A percentile compares a stretch with the other conserved stretches of the same genome.
phyloP scores from a whole-genome alignment of 2,329 filamentous ascomycete genomes.

The Penicillium sp. region DNA sequence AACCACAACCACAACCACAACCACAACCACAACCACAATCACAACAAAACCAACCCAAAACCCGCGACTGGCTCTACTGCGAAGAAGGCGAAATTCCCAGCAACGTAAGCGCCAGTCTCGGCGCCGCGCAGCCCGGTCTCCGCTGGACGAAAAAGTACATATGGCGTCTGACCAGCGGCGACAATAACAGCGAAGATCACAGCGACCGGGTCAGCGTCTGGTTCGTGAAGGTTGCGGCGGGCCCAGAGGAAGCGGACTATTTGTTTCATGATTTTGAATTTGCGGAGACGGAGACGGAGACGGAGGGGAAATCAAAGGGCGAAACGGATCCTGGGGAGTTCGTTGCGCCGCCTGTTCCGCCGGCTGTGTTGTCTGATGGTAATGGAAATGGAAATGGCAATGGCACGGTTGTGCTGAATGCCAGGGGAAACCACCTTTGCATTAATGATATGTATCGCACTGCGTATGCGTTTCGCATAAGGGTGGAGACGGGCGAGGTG shows the following conservation, averaged over 20 bases:
- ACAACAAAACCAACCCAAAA: slow-evolving; percentile 20
- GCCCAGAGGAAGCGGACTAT: slow-evolving; percentile 39
- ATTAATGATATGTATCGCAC: slow-evolving; percentile 48
- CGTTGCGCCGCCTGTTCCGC: slow-evolving; percentile 27
- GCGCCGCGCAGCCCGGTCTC: slow-evolving; percentile 23
- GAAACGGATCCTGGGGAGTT: slow-evolving; percentile 15
- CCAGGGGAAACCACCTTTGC: slow-evolving; percentile 44
- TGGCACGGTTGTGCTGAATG: slow-evolving; percentile 33
- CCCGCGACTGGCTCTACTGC: slow-evolving; percentile 39
- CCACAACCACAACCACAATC: too few relatives aligned
- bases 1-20: too few relatives aligned
- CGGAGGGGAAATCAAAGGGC: neutral
- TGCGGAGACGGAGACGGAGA: neutral
- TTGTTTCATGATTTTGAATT: slow-evolving; percentile 46
- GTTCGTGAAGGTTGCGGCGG: slow-evolving; percentile 41
- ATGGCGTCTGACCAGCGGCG: slow-evolving; percentile 35
- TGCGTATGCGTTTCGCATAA: slow-evolving; percentile 42
- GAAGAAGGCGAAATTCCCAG: slow-evolving; percentile 43
- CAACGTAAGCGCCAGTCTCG: slow-evolving; percentile 21
- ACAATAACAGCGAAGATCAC: slow-evolving; percentile 30
- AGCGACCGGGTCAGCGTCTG: slow-evolving; percentile 40
- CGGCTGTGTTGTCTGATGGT: slow-evolving; percentile 4
- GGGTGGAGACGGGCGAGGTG: slow-evolving; percentile 30
- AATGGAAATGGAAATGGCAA: too few relatives aligned
- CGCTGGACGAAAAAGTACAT: slow-evolving; percentile 45